Evolutionary conservation across 805 yeast genomes (phyloP).

Genomic region (Groenewaldozyma salmanticensis): DNA sequence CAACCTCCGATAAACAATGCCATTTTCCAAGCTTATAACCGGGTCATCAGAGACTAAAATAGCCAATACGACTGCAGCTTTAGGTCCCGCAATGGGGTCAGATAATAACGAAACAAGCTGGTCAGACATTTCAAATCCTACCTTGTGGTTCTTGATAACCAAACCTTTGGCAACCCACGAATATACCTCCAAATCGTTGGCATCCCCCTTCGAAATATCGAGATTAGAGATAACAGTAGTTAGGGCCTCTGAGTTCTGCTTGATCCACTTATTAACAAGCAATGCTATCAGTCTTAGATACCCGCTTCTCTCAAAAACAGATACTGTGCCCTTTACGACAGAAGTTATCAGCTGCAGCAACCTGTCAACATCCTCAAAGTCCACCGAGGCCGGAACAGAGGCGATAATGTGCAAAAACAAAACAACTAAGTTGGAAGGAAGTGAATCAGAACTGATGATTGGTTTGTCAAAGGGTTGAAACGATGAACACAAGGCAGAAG

Average conservation of each 20-base stretch:
- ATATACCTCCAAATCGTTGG: slow-evolving; percentile 34
- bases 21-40: slow-evolving; percentile 43
- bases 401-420: neutral
- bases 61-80: slow-evolving; percentile 47
- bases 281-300: slow-evolving; percentile 48
- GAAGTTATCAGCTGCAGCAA: slow-evolving; percentile 7
- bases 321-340: slow-evolving; percentile 17
- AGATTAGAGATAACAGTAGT: neutral
- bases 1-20: slow-evolving; percentile 52
- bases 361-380: neutral
- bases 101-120: slow-evolving; percentile 30
- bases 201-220: neutral
- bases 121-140: slow-evolving; percentile 28
- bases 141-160: slow-evolving; percentile 44
- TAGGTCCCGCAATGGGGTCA: slow-evolving; percentile 26
- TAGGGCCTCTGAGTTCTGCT: neutral
- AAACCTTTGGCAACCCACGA: slow-evolving; percentile 71
- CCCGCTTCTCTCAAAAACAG: slow-evolving; percentile 36
- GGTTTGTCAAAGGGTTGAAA: neutral
- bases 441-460: too few relatives aligned
- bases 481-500: neutral
- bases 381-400: neutral
- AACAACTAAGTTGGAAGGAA: neutral
- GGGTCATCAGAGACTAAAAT: slow-evolving; percentile 60
- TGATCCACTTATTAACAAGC: slow-evolving; percentile 47